phyloP scores from a whole-genome alignment of 2,329 filamentous ascomycete species.

The Colletotrichum destructivum region DNA sequence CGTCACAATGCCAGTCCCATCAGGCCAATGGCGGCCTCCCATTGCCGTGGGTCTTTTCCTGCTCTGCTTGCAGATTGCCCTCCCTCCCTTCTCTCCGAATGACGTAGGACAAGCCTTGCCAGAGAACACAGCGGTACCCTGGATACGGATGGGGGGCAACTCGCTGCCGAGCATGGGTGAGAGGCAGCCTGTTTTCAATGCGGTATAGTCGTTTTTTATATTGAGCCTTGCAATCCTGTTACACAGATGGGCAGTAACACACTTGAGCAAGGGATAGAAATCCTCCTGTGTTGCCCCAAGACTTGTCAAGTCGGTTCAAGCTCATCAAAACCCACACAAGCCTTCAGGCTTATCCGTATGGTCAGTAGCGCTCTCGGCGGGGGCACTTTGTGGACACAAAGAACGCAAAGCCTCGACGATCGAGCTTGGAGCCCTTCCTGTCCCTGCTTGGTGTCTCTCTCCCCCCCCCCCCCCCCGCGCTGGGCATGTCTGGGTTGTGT shows the following conservation, averaged over 20 bases:
- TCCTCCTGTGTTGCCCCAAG: constrained; percentile 3
- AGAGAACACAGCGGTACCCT: constrained; percentile 7
- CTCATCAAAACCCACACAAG: constrained; percentile 41
- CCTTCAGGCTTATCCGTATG: constrained; percentile 22
- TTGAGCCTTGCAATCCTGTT: neutral
- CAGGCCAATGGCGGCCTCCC: constrained; percentile 15
- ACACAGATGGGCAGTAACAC: neutral
- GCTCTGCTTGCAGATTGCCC: constrained; percentile 27
- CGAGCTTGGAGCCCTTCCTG: constrained; percentile 29
- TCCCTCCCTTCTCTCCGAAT: constrained; percentile 35
- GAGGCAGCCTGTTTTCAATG: neutral
- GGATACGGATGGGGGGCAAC: constrained; percentile 27
- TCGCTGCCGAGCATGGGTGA: constrained; percentile 19
- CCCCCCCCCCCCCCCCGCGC: constrained; percentile 8
- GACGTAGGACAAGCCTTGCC: constrained; percentile 37
- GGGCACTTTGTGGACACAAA: constrained; percentile 25
- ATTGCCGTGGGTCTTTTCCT: constrained; percentile 23
- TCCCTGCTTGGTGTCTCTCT: constrained; percentile 25
- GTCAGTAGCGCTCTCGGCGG: constrained; percentile 26
- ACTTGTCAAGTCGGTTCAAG: constrained; percentile 32
- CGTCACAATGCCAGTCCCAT: neutral
- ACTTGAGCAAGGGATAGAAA: no score
- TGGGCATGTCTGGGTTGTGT: constrained; percentile 14
- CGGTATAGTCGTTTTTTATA: neutral
- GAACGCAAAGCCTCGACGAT: constrained; percentile 35